Base-by-base conservation (phyloP, 345 rosid species). In the Citrus sp. region DNA sequence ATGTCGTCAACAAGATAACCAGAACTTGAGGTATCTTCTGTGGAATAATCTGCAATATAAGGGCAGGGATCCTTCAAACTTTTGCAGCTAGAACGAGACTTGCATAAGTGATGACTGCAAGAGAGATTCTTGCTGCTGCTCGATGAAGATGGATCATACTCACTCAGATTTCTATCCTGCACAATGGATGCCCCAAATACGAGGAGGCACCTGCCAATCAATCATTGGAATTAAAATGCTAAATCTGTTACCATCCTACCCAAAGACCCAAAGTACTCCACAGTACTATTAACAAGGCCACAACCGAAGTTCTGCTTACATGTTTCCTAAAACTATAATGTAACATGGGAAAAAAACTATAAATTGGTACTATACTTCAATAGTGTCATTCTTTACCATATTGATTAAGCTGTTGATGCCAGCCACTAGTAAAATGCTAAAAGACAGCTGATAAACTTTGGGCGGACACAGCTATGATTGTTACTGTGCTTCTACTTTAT, bases 91-190 rank as follows among this genome's bases (percentile, higher is more conserved):
- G 76, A n/a, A 46, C 64, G 73, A 14, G 77, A 70, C 28, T 74
- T 78, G 62, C 85, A 82, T 32, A 82, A 72, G 54, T 38, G 82
- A 70, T 82, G 79, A 51, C 68, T 70, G 77, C 82, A 82, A 63
- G 85, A 70, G 6, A 78, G 42, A 24, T 70, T 73, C 38, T 30
- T 75, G 79, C 85, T 78, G 34, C 79, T 78, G 55, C 71, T 82
- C 7, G 85, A 82, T 42, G 28, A 63, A 62, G 79, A 63, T 1
- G 85, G 85, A 2, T 73, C 69, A 34, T 78, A 82, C 77, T 82
- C 79, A 24, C 82, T 46, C 4, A 82, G 58, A 42, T 82, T 76
- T 82, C 73, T 82, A 70, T 78, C 85, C 85, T 82, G 85, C 85
- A 82, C 16, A 74, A 74, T 78, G 77, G 77, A 74, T 82, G 82